phyloP scores from a whole-genome alignment of 2,329 filamentous ascomycete species.

The Harringtonia aguacate region DNA sequence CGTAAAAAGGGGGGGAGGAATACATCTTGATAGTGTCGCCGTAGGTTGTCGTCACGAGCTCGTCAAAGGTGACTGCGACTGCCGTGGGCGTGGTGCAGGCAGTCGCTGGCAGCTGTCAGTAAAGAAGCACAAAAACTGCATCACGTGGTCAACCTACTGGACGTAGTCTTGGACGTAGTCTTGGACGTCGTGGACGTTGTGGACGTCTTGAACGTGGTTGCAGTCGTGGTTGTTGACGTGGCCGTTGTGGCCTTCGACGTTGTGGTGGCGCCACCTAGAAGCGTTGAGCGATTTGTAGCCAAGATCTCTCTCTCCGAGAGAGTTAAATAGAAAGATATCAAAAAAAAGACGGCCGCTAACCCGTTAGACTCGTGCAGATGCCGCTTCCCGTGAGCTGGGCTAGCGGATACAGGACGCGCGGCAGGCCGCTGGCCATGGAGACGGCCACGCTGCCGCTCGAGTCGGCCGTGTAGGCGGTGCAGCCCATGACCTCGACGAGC shows the following conservation, averaged over 20 bases:
- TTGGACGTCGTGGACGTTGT: not conserved
- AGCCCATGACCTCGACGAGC: slow-evolving; percentile 15
- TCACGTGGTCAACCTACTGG: too few relatives aligned
- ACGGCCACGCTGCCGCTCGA: slow-evolving; percentile 26
- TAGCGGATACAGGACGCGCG: slow-evolving; percentile 7
- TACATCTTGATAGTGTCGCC: slow-evolving; percentile 44
- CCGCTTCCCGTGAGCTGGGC: slow-evolving; percentile 24
- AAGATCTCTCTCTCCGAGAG: too few relatives aligned
- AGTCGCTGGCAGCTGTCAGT: slow-evolving; percentile 24
- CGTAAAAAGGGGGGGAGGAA: slow-evolving; percentile 32
- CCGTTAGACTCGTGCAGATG: not conserved
- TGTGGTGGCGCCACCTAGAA: too few relatives aligned
- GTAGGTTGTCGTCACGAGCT: slow-evolving; percentile 41
- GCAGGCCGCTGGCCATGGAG: slow-evolving; percentile 27
- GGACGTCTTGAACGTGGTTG: too few relatives aligned
- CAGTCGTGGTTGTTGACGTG: slow-evolving; percentile 29
- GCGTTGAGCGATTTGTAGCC: too few relatives aligned
- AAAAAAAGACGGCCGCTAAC: too few relatives aligned
- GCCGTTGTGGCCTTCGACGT: not conserved
- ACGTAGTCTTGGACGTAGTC: slow-evolving; percentile 29
- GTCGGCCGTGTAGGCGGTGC: slow-evolving; percentile 17
- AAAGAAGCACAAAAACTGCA: too few relatives aligned
- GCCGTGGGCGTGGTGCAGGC: slow-evolving; percentile 34
- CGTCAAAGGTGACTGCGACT: slow-evolving; percentile 47
- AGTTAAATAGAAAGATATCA: not conserved